These are phyloP conservation scores for Starmerella stigmatis DNA, from an alignment of 805 yeast species.

Conservation along the genomic window DNA sequence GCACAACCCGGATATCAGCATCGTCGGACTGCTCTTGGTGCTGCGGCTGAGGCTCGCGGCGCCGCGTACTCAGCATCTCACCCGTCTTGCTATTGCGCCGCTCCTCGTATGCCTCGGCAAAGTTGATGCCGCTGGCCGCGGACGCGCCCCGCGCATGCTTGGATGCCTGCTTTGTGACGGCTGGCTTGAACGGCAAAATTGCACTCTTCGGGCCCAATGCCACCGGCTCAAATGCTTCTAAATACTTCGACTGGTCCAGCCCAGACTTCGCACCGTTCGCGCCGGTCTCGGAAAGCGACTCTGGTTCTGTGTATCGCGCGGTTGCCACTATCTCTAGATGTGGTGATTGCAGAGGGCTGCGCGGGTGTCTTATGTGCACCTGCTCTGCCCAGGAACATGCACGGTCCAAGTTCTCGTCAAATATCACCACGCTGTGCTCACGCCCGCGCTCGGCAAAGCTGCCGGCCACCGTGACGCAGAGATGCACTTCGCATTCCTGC, in stretches of 20 bases:
- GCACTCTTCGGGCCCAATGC: background rate
- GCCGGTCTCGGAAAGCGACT: background rate
- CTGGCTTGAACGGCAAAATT: background rate
- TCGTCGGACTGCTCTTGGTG: background rate
- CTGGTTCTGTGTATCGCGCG: constrained; percentile 4
- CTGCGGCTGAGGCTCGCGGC: background rate
- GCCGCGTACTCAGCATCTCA: background rate
- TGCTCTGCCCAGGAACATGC: constrained; percentile 4
- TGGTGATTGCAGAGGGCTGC: constrained; percentile 21
- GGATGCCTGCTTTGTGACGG: background rate
- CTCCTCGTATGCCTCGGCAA: constrained; percentile 11
- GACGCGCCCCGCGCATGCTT: constrained; percentile 10
- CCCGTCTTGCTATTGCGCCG: constrained; percentile 6
- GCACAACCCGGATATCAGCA: constrained; percentile 12
- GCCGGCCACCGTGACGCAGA: constrained; percentile 18
- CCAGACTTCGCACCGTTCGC: background rate
- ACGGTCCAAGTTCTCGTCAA: constrained; percentile 14
- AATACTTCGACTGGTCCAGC: background rate
- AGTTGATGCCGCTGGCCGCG: constrained; percentile 7
- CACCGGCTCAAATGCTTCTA: constrained; percentile 14
- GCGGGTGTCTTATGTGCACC: constrained; percentile 21
- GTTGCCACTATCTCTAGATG: constrained; percentile 19
- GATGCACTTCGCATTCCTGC: constrained; percentile 15
- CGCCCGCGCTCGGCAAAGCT: constrained; percentile 12
- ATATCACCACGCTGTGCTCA: constrained; percentile 16